Conservation (phyloP, 208 protist genomes). For the Trypanosoma avium region DNA sequence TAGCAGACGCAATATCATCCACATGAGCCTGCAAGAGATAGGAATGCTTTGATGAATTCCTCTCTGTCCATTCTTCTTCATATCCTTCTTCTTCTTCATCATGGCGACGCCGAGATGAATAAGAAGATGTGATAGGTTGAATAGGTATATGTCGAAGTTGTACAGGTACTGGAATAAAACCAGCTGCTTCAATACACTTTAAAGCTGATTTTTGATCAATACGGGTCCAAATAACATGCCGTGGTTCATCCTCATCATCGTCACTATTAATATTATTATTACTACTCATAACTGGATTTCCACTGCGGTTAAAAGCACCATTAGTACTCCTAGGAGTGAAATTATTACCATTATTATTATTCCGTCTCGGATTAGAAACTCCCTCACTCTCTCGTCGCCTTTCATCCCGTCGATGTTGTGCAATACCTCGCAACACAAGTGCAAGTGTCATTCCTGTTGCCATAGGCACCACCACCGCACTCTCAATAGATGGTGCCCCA, state of each 20-base stretch:
- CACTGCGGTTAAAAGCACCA: not conserved
- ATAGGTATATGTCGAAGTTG: slow-evolving; percentile 32
- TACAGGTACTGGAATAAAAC: slow-evolving; percentile 60
- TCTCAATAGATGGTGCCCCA: slow-evolving; percentile 43
- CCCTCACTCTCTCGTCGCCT: slow-evolving; percentile 1
- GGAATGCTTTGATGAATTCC: slow-evolving; percentile 21
- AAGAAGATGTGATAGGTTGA: no score
- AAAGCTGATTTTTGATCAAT: slow-evolving; percentile 98
- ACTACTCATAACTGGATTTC: not conserved
- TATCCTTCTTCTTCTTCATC: no score
- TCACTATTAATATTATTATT: not conserved
- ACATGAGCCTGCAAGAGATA: slow-evolving; percentile 73
- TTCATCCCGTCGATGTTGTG: slow-evolving; percentile 26
- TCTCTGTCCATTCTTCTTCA: not conserved
- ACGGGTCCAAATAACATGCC: slow-evolving; percentile 94
- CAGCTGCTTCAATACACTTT: slow-evolving; percentile 95
- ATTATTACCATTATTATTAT: not conserved
- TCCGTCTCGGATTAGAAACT: not conserved
- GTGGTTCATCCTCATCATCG: slow-evolving; percentile 4
- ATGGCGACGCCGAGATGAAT: no score
- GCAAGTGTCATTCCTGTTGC: slow-evolving; percentile 96
- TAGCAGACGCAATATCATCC: slow-evolving; percentile 54
- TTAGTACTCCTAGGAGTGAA: not conserved
- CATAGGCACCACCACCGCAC: slow-evolving; percentile 91
- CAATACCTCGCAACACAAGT: slow-evolving; percentile 73